Conservation (phyloP, 768 basidiomycete genomes). For the Lactarius deliciosus region DNA sequence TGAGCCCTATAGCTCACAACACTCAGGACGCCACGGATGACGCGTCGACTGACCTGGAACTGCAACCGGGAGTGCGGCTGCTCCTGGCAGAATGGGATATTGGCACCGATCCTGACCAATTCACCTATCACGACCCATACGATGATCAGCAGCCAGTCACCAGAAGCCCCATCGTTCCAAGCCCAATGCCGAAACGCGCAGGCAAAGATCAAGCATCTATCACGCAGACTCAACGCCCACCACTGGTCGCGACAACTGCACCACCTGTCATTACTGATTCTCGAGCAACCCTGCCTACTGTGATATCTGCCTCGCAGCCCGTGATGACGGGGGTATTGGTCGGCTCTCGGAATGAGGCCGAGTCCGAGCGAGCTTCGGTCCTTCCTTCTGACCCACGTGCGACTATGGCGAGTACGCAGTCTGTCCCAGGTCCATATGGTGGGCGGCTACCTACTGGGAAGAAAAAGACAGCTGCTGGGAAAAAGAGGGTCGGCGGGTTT, state of each 20-base stretch:
- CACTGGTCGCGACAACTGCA: not conserved
- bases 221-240: constrained; percentile 7
- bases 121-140: constrained; percentile 58
- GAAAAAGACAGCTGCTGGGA: constrained; percentile 49
- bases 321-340: not conserved
- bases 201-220: not conserved
- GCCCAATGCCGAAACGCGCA: constrained; percentile 2
- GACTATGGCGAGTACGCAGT: constrained; percentile 61
- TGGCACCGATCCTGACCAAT: constrained; percentile 51
- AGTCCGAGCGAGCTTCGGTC: not conserved
- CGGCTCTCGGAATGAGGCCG: not conserved
- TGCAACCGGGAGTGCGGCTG: constrained; percentile 56
- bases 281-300: not conserved
- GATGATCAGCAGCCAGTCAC: constrained; percentile 30
- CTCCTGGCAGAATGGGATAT: constrained; percentile 70
- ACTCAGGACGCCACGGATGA: too few species aligned
- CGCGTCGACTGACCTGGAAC: not conserved
- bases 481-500: constrained; percentile 77
- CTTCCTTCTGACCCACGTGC: not conserved
- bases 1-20: constrained; percentile 48
- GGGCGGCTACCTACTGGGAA: constrained; percentile 50
- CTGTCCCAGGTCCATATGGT: constrained; percentile 69
- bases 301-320: constrained; percentile 17
- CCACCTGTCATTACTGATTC: constrained; percentile 12
- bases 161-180: not conserved